Conservation (phyloP, 257 asterid genomes). For the Nemophila menziesii region DNA sequence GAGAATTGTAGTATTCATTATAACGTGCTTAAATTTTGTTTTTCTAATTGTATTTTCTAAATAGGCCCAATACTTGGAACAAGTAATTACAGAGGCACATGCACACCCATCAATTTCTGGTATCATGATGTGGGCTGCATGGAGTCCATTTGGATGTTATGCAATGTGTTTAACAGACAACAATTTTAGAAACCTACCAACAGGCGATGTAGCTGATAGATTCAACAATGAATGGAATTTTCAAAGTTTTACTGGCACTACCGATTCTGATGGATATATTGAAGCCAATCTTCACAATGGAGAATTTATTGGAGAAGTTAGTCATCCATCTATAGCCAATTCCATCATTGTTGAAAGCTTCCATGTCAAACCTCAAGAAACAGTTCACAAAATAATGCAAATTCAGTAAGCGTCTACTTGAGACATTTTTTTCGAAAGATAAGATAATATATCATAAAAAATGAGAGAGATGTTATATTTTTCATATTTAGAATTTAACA, state of each 20-base stretch:
- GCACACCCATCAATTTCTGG: slow-evolving; percentile 46
- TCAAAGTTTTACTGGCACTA: slow-evolving; percentile 21
- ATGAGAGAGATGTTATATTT: too few species aligned
- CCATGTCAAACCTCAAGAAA: not conserved
- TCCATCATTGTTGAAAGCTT: not conserved
- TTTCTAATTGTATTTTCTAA: not conserved
- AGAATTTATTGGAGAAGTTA: slow-evolving; percentile 6
- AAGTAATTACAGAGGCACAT: slow-evolving; percentile 40
- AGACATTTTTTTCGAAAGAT: too few species aligned
- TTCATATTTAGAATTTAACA: too few species aligned
- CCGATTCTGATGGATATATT: slow-evolving; percentile 27
- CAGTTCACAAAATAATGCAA: not conserved
- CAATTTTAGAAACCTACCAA: slow-evolving; percentile 22
- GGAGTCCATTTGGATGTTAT: slow-evolving; percentile 30
- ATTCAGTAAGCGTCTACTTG: not conserved
- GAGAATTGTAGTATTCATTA: too few species aligned
- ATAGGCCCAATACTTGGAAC: slow-evolving; percentile 38
- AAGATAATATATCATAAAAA: too few species aligned
- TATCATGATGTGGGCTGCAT: slow-evolving; percentile 42
- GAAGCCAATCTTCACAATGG: slow-evolving; percentile 33
- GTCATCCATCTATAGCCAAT: not conserved
- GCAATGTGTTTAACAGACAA: slow-evolving; percentile 59
- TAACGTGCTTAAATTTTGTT: too few species aligned
- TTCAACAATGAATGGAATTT: slow-evolving; percentile 31
- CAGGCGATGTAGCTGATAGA: slow-evolving; percentile 34